phyloP scores from a whole-genome alignment of 2,329 filamentous ascomycete species.

The Ophiostoma pallidulum region DNA sequence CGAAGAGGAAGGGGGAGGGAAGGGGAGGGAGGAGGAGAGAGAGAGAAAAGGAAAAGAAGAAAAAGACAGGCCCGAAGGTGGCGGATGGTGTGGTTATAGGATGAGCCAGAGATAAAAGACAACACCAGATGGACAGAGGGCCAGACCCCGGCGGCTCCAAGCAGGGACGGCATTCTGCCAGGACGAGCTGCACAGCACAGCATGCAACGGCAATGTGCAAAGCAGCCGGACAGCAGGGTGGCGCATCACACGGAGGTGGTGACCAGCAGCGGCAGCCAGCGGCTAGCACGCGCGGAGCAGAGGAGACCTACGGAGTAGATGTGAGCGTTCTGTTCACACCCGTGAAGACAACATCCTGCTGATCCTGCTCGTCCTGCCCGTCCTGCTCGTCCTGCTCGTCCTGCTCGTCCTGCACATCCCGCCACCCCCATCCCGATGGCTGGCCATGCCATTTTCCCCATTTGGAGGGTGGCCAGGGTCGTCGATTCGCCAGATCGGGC shows the following conservation, averaged over 20 bases:
- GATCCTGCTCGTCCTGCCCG: neutral
- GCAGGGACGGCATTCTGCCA: slow-evolving; percentile 8
- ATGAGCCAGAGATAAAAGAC: neutral
- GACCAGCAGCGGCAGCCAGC: slow-evolving; percentile 7
- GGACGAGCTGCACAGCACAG: slow-evolving; percentile 7
- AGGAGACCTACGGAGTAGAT: neutral
- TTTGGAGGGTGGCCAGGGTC: slow-evolving; percentile 7
- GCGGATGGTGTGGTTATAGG: slow-evolving; percentile 6
- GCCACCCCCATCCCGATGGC: neutral
- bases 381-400: neutral
- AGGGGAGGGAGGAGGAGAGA: slow-evolving; percentile 18
- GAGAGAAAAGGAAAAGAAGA: slow-evolving; percentile 10
- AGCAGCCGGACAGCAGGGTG: too few relatives aligned
- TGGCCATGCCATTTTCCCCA: neutral
- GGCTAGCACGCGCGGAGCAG: slow-evolving; percentile 13
- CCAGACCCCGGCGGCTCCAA: slow-evolving; percentile 1
- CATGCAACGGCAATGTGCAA: neutral
- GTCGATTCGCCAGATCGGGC: slow-evolving; percentile 6
- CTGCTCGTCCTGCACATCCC: neutral
- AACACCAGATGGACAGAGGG: neutral
- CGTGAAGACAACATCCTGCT: slow-evolving; percentile 3
- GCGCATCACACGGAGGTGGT: neutral
- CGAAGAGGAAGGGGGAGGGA: slow-evolving; percentile 17
- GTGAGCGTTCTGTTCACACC: neutral
- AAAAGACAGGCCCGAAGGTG: slow-evolving; percentile 4